Evolutionary conservation across 371 early-diverging fungal genomes (phyloP).

Genomic region (Capillidium heterosporum): DNA sequence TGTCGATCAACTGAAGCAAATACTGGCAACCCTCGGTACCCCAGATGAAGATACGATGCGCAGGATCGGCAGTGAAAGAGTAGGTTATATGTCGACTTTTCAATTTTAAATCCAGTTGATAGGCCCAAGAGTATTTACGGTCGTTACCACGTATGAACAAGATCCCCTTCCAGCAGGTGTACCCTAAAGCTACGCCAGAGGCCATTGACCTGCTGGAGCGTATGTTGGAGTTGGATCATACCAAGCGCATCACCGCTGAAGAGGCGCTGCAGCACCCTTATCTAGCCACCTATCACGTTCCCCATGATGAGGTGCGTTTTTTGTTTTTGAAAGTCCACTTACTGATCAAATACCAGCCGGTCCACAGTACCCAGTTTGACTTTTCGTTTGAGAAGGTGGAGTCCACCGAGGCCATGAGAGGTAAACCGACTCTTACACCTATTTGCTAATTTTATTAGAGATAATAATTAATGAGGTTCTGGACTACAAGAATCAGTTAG

Average conservation of each 20-base stretch:
- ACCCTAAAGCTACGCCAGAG: slow-evolving; percentile 47
- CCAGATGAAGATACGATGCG: slow-evolving; percentile 86
- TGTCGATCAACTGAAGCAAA: slow-evolving; percentile 97
- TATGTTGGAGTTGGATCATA: slow-evolving; percentile 63
- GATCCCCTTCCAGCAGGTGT: slow-evolving; percentile 67
- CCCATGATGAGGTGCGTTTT: slow-evolving; percentile 40
- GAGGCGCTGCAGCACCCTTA: slow-evolving; percentile 68
- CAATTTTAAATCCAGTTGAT: slow-evolving; percentile 1
- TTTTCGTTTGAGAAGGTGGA: slow-evolving; percentile 84
- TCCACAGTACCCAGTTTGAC: slow-evolving; percentile 56
- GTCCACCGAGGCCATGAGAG: slow-evolving; percentile 70
- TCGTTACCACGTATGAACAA: slow-evolving; percentile 73
- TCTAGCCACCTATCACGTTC: slow-evolving; percentile 53
- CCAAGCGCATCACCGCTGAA: slow-evolving; percentile 58
- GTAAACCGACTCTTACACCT: slow-evolving; percentile 19
- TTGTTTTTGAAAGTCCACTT: neutral
- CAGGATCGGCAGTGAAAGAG: slow-evolving; percentile 64
- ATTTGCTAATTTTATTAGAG: slow-evolving; percentile 14
- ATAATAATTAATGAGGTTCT: slow-evolving; percentile 81
- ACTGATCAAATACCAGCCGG: slow-evolving; percentile 17
- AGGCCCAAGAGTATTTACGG: slow-evolving; percentile 92
- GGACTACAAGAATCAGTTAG: slow-evolving; percentile 24
- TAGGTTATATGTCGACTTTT: slow-evolving; percentile 9
- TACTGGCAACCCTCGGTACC: slow-evolving; percentile 89
- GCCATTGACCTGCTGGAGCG: slow-evolving; percentile 68